Evolutionary conservation across 2,329 filamentous ascomycete species (phyloP), one percentile per base, ranked within the genome.

Genomic region (Venturia carpophila): DNA sequence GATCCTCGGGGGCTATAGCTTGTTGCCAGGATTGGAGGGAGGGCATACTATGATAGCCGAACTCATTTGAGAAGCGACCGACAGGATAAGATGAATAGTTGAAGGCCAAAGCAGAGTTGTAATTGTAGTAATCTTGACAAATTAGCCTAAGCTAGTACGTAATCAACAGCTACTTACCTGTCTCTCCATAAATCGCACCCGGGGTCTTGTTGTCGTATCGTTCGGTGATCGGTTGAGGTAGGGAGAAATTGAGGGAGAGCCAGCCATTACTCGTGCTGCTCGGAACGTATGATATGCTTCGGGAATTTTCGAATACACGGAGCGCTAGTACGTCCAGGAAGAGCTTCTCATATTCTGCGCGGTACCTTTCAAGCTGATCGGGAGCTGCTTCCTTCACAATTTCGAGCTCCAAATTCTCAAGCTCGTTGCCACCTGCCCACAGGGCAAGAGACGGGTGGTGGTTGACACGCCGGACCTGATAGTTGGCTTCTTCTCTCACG

Each of bases 41-140:
- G 0, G 84, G 84, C 84, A 87, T 85, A 65, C 80, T 83, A 69
- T 85, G 83, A 70, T 81, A 87, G 30, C 85, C 85, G 67, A 87
- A 87, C 71, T 87, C 84, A 67, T 86, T 85, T 2, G 82, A 81
- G 69, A 87, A 87, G 10, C 84, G 78, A 1, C 83, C 84, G 0
- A 85, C 74, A 0, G 84, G 84, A 67, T 86, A 86, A 0, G 73
- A 76, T 0, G 75, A 77, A n/a, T 77, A 75, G 70, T 87, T 79
- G 72, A 86, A 86, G 0, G 84, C 79, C 19, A 79, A 72, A 0
- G 69, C 70, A 15, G 79, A 78, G 66, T 83, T 72, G 69, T 87
- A 87, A 68, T 86, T 81, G 73, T 87, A 87, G 70, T 82, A 79
- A 67, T 85, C 82, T 55, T 15, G 5, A 62, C 30, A 19, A 47